phyloP scores from a whole-genome alignment of 2,329 filamentous ascomycete genomes.

The Cladophialophora exuberans region DNA sequence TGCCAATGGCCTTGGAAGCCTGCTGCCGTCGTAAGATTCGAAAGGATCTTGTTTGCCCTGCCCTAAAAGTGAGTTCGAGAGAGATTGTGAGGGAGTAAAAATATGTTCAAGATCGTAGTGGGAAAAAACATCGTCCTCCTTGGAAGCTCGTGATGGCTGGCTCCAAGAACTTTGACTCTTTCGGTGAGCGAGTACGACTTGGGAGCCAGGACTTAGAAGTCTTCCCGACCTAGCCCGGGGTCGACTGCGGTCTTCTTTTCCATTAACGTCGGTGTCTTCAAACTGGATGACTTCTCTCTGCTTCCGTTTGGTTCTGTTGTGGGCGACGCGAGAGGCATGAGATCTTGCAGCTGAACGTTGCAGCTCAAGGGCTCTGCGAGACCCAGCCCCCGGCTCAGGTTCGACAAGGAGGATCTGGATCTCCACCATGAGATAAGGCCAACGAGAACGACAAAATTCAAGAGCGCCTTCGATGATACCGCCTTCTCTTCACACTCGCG shows the following conservation, averaged over 20 bases:
- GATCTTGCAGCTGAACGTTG: neutral
- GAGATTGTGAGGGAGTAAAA: neutral
- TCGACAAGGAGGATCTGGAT: neutral
- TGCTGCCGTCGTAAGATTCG: neutral
- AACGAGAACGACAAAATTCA: too few relatives aligned
- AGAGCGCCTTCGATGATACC: too few relatives aligned
- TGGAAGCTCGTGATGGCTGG: neutral
- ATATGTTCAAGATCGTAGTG: neutral
- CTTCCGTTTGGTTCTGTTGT: neutral
- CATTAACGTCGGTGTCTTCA: neutral
- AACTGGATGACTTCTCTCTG: neutral
- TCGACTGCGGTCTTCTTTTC: neutral
- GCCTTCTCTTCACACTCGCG: too few relatives aligned
- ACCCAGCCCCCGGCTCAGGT: neutral
- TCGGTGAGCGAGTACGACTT: too few relatives aligned
- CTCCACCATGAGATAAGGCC: neutral
- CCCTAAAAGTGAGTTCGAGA: neutral
- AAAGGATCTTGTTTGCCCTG: neutral
- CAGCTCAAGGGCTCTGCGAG: neutral
- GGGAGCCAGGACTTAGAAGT: too few relatives aligned
- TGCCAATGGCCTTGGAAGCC: neutral
- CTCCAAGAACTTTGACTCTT: too few relatives aligned
- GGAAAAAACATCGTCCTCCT: neutral
- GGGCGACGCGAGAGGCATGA: neutral
- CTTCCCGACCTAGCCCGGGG: neutral